phyloP scores from a whole-genome alignment of 441 rosid genomes.

The Populus hybrid region DNA sequence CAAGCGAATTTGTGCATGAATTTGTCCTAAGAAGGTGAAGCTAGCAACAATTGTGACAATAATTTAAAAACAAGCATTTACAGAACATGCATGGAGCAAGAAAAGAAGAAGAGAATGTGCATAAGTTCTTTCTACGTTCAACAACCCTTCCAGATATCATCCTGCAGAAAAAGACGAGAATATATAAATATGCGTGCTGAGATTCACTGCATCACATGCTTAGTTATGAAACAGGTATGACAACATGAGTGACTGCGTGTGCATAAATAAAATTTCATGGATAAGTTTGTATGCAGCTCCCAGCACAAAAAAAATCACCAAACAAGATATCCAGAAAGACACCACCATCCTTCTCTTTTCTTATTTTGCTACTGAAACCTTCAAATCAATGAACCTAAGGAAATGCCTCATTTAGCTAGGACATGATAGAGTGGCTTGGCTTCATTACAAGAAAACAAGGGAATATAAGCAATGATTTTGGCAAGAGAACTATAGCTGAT shows the following conservation, averaged over 20 bases:
- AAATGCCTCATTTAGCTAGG: neutral
- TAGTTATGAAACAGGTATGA: neutral
- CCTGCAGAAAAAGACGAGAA: neutral
- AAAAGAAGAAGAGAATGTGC: neutral
- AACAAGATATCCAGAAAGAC: neutral
- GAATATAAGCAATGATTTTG: neutral
- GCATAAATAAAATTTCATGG: neutral
- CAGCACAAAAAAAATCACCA: neutral
- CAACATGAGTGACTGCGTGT: neutral
- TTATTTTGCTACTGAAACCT: neutral
- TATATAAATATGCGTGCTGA: neutral
- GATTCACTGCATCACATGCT: neutral
- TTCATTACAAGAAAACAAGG: neutral
- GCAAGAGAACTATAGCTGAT: neutral
- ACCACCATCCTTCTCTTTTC: neutral
- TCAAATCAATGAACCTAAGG: neutral
- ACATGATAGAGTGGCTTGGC: neutral
- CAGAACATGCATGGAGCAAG: neutral
- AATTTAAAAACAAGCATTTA: neutral
- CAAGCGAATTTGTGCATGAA: neutral
- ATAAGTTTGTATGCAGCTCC: neutral
- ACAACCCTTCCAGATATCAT: neutral
- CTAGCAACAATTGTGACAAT: neutral
- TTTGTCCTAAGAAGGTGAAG: neutral
- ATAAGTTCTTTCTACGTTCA: neutral